Base-by-base conservation (phyloP, 768 basidiomycete genomes). In the Lanmaoa pseudosensibilis region DNA sequence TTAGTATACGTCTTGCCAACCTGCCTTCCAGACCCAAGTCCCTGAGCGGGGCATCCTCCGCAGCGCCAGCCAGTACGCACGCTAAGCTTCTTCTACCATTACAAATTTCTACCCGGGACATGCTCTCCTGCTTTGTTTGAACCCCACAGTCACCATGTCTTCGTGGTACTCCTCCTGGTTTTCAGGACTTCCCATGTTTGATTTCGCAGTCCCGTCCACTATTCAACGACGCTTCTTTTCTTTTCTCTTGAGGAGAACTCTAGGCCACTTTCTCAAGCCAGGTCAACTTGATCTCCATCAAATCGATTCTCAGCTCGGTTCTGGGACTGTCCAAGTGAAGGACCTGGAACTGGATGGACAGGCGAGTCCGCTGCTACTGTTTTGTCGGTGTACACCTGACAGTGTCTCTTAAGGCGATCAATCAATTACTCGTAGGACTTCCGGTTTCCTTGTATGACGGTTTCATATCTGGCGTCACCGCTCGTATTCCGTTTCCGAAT, bases 221-320 rank as follows among this genome's bases (percentile, higher is more conserved):
- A 87, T 98, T 45, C 94, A 97, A 76, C 80, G 86, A 51, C 84
- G 92, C 55, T 94, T 98, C 75, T 78, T 98, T 36, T 94, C 94
- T 1, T 98, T 94, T 69, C 75, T 93, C 50, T 80, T 98, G 59
- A 89, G 86, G 78, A 86, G 85, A 65, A 80, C 84, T 8, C 76
- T 98, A 0, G 95, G 95, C 12, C 89, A 88, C 67, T 80, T 97
- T 57, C 80, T 98, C 52, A 90, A 88, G 69, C 91, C 90, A 11
- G 94, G 92, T 16, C 94, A 94, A 65, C 82, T 97, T 55, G 91
- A 97, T 74, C 78, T 83, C 50, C 81, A 87, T 53, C 86, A 92
- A 73, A 88, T 97, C 64, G 92, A 96, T 64, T 90, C 92, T 30
- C 92, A 96, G 73, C 87, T 98, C 65, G 89, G 92, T n/a, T 88